These are phyloP conservation scores for Auxenochlorella pyrenoidosa DNA, from an alignment of 139 green algal genomes.

Conservation along the genomic window DNA sequence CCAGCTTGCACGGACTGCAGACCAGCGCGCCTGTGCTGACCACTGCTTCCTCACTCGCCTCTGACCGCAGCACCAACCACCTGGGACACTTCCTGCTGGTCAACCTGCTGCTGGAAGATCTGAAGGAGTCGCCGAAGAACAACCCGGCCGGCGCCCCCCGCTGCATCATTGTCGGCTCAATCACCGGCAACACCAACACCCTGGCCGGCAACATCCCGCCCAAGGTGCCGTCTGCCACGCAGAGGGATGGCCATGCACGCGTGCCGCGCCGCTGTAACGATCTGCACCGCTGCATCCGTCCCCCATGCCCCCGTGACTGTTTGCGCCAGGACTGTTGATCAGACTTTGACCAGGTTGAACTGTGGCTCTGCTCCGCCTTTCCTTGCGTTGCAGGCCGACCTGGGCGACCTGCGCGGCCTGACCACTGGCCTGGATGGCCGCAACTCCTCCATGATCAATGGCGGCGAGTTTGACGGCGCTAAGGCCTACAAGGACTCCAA, in stretches of 20 bases:
- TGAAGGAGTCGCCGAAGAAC: conserved; percentile 75
- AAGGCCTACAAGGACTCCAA: conserved; percentile 99
- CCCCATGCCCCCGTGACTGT: too few species aligned
- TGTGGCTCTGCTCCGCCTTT: too few species aligned
- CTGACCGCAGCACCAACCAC: conserved; percentile 79
- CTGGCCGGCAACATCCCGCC: conserved; percentile 92
- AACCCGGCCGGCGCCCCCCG: conserved; percentile 52
- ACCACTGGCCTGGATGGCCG: conserved; percentile 46
- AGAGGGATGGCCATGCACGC: neutral
- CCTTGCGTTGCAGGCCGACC: conserved; percentile 67
- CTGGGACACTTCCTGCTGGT: conserved; percentile 94
- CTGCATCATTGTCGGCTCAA: conserved; percentile 93
- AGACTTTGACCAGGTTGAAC: too few species aligned
- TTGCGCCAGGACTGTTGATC: too few species aligned
- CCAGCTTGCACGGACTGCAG: neutral
- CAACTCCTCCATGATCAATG: conserved; percentile 87
- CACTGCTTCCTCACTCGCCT: too few species aligned
- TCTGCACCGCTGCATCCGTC: too few species aligned
- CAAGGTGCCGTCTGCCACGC: conserved; percentile 40
- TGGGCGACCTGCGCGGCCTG: conserved; percentile 90
- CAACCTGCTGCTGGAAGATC: conserved; percentile 87
- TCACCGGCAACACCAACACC: conserved; percentile 98
- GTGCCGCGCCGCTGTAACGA: too few species aligned
- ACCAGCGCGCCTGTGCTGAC: too few species aligned
- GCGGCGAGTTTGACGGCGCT: conserved; percentile 88